Evolutionary conservation across 2,329 filamentous ascomycete species (phyloP).

Genomic region (Colletotrichum karsti): DNA sequence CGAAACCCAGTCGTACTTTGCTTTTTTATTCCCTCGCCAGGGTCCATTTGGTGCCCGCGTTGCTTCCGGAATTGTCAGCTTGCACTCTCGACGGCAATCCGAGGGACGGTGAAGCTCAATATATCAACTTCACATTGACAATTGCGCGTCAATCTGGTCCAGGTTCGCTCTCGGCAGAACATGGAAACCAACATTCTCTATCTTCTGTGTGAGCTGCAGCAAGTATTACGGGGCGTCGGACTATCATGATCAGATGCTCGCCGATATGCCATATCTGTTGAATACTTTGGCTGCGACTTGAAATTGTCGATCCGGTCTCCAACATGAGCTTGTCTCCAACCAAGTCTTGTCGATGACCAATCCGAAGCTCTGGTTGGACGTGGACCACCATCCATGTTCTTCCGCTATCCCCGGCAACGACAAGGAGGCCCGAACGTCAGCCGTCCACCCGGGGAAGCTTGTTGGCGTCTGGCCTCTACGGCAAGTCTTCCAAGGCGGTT

Average conservation of each 20-base stretch:
- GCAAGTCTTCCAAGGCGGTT: not conserved
- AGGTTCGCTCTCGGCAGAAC: too few relatives aligned
- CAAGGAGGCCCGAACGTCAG: not conserved
- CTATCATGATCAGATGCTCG: not conserved
- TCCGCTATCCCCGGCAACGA: not conserved
- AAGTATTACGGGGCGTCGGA: too few relatives aligned
- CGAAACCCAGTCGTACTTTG: not conserved
- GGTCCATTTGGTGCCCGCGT: not conserved
- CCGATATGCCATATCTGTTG: not conserved
- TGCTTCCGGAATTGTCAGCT: not conserved
- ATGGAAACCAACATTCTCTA: too few relatives aligned
- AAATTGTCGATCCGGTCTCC: not conserved
- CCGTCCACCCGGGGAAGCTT: not conserved
- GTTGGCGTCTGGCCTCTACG: not conserved
- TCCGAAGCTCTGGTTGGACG: not conserved
- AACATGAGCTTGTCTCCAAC: not conserved
- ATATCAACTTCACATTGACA: too few relatives aligned
- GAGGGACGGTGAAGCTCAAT: not conserved
- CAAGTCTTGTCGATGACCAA: not conserved
- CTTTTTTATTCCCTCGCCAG: slow-evolving; percentile 7
- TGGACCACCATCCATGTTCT: not conserved
- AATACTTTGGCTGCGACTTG: not conserved
- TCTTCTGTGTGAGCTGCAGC: too few relatives aligned
- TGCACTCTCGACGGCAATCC: too few relatives aligned
- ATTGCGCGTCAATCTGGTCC: too few relatives aligned